Evolutionary conservation across 805 yeast species (phyloP).

Genomic region (Nakazawaea pomicola): DNA sequence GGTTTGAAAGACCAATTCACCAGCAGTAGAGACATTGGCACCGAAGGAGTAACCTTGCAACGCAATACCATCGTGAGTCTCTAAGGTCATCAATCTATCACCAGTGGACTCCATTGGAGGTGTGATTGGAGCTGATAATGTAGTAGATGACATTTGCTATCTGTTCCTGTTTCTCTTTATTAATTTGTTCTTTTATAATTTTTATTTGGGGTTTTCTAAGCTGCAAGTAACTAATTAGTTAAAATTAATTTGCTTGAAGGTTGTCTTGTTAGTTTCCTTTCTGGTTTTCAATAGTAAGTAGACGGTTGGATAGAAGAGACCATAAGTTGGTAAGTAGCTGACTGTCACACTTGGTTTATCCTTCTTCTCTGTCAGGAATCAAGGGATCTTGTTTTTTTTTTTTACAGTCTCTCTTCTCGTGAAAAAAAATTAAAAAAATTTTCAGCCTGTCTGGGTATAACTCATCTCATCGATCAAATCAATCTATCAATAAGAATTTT

Average conservation of each 20-base stretch:
- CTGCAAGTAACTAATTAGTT: background rate
- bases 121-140: slow-evolving; percentile 76
- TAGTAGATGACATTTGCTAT: slow-evolving; percentile 30
- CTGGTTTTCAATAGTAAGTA: too few species aligned
- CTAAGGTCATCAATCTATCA: slow-evolving; percentile 81
- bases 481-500: too few species aligned
- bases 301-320: too few species aligned
- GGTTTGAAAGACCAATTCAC: slow-evolving; percentile 98
- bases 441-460: too few species aligned
- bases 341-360: too few species aligned
- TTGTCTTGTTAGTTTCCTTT: too few species aligned
- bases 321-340: too few species aligned
- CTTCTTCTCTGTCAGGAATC: too few species aligned
- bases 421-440: too few species aligned
- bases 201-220: background rate
- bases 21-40: slow-evolving; percentile 83
- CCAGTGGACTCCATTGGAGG: slow-evolving; percentile 85
- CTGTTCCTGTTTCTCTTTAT: background rate
- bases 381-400: too few species aligned
- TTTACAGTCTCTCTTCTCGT: too few species aligned
- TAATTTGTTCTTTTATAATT: background rate
- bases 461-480: too few species aligned
- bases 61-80: slow-evolving; percentile 79
- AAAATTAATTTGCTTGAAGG: slow-evolving; percentile 1
- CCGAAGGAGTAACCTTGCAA: slow-evolving; percentile 97